Base-by-base conservation (phyloP, 192 early-diverging fungal species). In the Gorgonomyces haynaldii region DNA sequence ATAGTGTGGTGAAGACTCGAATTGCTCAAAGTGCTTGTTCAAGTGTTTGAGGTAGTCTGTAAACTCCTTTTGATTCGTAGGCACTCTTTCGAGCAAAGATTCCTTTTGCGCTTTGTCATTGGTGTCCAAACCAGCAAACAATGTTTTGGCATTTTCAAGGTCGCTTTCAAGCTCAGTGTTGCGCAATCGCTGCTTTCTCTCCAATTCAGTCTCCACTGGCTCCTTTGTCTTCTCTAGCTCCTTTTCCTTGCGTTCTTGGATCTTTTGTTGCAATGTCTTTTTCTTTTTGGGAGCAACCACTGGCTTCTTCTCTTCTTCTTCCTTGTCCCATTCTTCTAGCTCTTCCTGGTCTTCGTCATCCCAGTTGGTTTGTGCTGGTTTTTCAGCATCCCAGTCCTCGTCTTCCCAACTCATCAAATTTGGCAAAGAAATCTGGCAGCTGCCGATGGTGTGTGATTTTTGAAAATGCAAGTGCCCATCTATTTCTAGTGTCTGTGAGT, bases 71-170 rank as follows among this genome's bases (percentile, higher is more conserved):
- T 10, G 56, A 58, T 16, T 44, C 17, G 15, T 23, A 34, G n/a
- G 9, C 26, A 19, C 45, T n/a, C 38, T 52, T 10, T 2, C 7
- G 29, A 28, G 16, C 15, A 27, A 15, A 6, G 15, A 9, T 41
- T 39, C 21, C 12, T 19, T 36, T 25, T 17, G 50, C 49, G 55
- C 4, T 36, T 8, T 6, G 3, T 13, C 28, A 12, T 50, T 51
- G 19, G 13, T 34, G 9, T 26, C 42, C 2, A 53, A 27, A 30
- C 46, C 66, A 9, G 43, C 65, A 46, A 76, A 65, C 23, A 76
- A 47, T 13, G 64, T 62, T 27, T 51, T 50, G 16, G 73, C 65
- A 52, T 76, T 71, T 36, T 71, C 62, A n/a, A 76, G 27, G 48
- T 76, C 73, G 13, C 57, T 20, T 31, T 70, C 69, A 10, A 68